Conservation (phyloP, 1,139 yeast species). For the Zygosaccharomyces sapae region DNA sequence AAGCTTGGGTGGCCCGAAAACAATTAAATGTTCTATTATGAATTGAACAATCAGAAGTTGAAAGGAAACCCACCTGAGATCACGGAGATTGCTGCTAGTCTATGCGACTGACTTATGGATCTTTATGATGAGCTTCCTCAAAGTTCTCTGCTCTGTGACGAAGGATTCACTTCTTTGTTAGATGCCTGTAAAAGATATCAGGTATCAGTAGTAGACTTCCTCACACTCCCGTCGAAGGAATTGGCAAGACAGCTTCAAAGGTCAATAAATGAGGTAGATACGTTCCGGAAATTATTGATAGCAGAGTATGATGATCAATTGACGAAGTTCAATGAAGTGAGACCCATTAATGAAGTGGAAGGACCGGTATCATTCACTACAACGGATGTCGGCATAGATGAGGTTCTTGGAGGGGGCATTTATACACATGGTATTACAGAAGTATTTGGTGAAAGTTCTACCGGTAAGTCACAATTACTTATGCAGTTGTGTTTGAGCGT, state of each 20-base stretch:
- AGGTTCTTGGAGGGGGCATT: conserved; percentile 62
- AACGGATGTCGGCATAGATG: conserved; percentile 58
- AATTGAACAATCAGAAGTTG: not conserved
- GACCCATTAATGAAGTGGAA: conserved; percentile 4
- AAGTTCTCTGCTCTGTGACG: conserved; percentile 34
- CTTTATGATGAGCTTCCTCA: conserved; percentile 39
- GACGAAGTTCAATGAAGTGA: conserved; percentile 14
- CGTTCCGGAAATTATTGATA: conserved; percentile 39
- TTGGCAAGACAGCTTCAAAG: conserved; percentile 46
- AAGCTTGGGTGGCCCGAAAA: not conserved
- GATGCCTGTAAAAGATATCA: conserved; percentile 29
- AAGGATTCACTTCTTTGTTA: conserved; percentile 31
- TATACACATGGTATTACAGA: conserved; percentile 67
- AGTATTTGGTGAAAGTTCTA: conserved; percentile 76
- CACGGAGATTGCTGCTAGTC: not conserved
- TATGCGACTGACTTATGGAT: conserved; percentile 34
- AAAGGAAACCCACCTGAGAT: not conserved
- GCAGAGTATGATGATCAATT: conserved; percentile 28
- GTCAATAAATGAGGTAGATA: conserved; percentile 46
- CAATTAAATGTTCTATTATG: no score
- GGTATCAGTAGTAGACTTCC: conserved; percentile 42
- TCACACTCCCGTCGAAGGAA: conserved; percentile 39
- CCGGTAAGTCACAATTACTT: conserved; percentile 77
- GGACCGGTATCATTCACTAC: conserved; percentile 43
- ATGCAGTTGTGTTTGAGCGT: conserved; percentile 59